Percentiles rank a stretch among this genome's conserved stretches.
phyloP scores from a whole-genome alignment of 2,329 filamentous ascomycete genomes.

The Helicocarpus griseus region DNA sequence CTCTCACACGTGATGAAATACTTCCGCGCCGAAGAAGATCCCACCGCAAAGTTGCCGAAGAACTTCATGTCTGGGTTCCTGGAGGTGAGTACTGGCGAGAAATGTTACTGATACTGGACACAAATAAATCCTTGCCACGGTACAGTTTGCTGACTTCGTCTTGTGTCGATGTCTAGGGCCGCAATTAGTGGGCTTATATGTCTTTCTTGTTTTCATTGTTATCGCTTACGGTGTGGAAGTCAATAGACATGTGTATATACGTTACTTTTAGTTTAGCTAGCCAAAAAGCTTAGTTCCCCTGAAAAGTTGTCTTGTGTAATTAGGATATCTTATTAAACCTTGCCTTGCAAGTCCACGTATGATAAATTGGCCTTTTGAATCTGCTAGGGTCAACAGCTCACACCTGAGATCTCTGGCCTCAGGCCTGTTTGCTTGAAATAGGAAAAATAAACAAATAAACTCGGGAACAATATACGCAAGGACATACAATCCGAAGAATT shows the following conservation, averaged over 20 bases:
- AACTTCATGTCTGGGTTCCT: conserved; percentile 93
- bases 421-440: too few species aligned
- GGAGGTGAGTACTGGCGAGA: conserved; percentile 54
- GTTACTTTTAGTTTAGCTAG: not conserved
- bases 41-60: conserved; percentile 63
- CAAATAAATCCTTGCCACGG: not conserved
- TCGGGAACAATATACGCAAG: too few species aligned
- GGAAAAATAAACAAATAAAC: too few species aligned
- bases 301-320: not conserved
- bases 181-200: conserved; percentile 12
- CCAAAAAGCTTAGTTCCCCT: too few species aligned
- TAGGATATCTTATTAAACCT: not conserved
- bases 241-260: conserved; percentile 4
- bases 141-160: not conserved
- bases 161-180: conserved; percentile 11
- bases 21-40: conserved; percentile 81
- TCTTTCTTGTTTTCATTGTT: not conserved
- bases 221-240: conserved; percentile 5
- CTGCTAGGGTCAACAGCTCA: too few species aligned
- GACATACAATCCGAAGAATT: too few species aligned
- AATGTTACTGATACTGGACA: not conserved
- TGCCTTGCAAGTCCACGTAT: too few species aligned
- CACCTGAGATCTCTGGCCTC: too few species aligned
- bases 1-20: conserved; percentile 92
- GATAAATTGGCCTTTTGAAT: too few species aligned